Evolutionary conservation across 805 yeast genomes (phyloP), one percentile per base, ranked within the genome.

Genomic region (Metschnikowia bowlesiae): DNA sequence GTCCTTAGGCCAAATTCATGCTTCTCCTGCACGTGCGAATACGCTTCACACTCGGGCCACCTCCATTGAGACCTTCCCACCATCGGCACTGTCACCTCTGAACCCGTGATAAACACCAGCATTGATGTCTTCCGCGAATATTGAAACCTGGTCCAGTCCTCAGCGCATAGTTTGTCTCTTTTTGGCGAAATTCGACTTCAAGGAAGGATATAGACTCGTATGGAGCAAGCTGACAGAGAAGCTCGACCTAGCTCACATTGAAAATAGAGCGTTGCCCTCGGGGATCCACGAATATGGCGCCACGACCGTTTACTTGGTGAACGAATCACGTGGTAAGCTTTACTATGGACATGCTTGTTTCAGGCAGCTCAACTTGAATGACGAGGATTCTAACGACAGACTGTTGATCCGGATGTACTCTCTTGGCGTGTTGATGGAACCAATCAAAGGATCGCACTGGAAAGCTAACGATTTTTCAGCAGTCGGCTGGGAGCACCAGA

Each of bases 351-450:
- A 68, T 16, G 61, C 70, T 13, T 62, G 68, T 26, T 72, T 69
- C 53, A 61, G 65, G 39, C 71, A 68, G 54, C 47, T 46, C 26
- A 52, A 56, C 46, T 28, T 44, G 32, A 57, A 57, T 30, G 43
- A 37, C 9, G 50, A 40, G 13, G 54, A 49, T 18, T 49, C 47
- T 36, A 39, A 47, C 33, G 59, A 62, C 53, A 56, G 75, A 11
- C 56, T 48, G 33, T 57, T 75, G 34, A 80, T 84, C 29, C 74
- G 74, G 54, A 79, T 86, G 83, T 85, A 74, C 59, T 80, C 90
- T 1, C 61, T 86, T 8, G 91, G 90, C 0, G 65, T 85, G 1
- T 64, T 85, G 18, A 70, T 81, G 14, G 82, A 81, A 51, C 79
- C 78, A 8, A 37, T 58, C 36, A 37, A 62, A 46, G 57, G 54